phyloP scores from a whole-genome alignment of 192 early-diverging fungal genomes.

The Entomortierella parvispora region DNA sequence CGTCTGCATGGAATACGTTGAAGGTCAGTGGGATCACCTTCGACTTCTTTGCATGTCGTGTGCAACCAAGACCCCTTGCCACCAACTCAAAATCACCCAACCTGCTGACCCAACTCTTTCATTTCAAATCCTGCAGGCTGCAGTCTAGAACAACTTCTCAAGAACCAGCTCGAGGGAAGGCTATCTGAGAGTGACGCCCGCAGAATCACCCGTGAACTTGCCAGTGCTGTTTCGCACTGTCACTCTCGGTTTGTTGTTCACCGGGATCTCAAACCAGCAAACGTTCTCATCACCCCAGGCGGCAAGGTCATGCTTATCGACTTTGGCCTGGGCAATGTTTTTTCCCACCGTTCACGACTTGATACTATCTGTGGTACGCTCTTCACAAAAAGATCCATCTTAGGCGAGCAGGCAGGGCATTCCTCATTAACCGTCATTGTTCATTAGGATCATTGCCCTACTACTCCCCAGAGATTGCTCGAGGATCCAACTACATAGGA shows the following conservation, averaged over 20 bases:
- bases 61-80: not conserved
- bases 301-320: slow-evolving; percentile 89
- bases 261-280: slow-evolving; percentile 88
- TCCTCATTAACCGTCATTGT: too few relatives aligned
- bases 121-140: slow-evolving; percentile 66
- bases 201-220: slow-evolving; percentile 84
- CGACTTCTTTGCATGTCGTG: not conserved
- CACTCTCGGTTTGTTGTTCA: slow-evolving; percentile 82
- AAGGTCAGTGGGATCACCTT: slow-evolving; percentile 20
- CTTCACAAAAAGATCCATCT: too few relatives aligned
- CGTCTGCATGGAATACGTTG: slow-evolving; percentile 90
- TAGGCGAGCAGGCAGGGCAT: too few relatives aligned
- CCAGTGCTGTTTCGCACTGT: slow-evolving; percentile 79
- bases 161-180: slow-evolving; percentile 72
- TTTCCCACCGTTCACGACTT: slow-evolving; percentile 70
- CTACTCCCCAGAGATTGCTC: slow-evolving; percentile 90
- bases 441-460: slow-evolving; percentile 83
- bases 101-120: too few relatives aligned
- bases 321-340: slow-evolving; percentile 91
- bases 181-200: slow-evolving; percentile 88
- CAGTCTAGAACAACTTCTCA: slow-evolving; percentile 89
- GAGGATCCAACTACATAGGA: slow-evolving; percentile 89
- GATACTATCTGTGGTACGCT: slow-evolving; percentile 86
- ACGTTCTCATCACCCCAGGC: slow-evolving; percentile 80
- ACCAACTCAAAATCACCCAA: too few relatives aligned